phyloP scores from a whole-genome alignment of 1,284 basidiomycete genomes.

The Microbotryum scabiosae region DNA sequence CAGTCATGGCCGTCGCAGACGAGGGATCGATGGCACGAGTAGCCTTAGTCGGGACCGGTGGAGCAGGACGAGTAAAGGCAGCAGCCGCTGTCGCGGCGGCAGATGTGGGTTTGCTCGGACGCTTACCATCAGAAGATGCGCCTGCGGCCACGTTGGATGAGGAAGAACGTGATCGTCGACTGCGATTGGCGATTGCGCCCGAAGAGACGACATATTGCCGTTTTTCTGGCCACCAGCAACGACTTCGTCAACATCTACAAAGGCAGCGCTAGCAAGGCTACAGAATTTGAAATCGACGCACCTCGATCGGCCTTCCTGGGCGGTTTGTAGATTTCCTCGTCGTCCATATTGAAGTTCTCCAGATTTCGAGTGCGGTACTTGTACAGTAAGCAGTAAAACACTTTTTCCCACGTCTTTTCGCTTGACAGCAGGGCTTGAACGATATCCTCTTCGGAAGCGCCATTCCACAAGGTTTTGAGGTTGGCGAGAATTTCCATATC shows the following conservation, averaged over 20 bases:
- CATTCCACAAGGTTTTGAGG: conserved; percentile 82
- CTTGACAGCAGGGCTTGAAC: conserved; percentile 53
- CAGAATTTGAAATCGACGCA: neutral
- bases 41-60: conserved; percentile 1
- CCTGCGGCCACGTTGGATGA: conserved; percentile 30
- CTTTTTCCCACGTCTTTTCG: conserved; percentile 79
- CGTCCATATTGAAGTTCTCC: conserved; percentile 56
- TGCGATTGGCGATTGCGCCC: conserved; percentile 17
- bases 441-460: conserved; percentile 61
- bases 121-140: conserved; percentile 3
- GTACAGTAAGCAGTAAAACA: conserved; percentile 75
- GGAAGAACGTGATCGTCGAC: conserved; percentile 26
- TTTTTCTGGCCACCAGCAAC: conserved; percentile 1
- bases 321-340: conserved; percentile 43
- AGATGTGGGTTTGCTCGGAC: conserved; percentile 10
- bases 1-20: neutral
- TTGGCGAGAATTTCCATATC: conserved; percentile 87
- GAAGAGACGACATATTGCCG: conserved; percentile 25
- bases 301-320: conserved; percentile 5
- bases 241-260: neutral
- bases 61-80: conserved; percentile 17
- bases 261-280: too few relatives aligned
- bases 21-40: conserved; percentile 1
- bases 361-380: conserved; percentile 65
- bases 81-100: conserved; percentile 10